Conservation (phyloP, 805 yeast species). For the Wickerhamomyces strasburgensis region DNA sequence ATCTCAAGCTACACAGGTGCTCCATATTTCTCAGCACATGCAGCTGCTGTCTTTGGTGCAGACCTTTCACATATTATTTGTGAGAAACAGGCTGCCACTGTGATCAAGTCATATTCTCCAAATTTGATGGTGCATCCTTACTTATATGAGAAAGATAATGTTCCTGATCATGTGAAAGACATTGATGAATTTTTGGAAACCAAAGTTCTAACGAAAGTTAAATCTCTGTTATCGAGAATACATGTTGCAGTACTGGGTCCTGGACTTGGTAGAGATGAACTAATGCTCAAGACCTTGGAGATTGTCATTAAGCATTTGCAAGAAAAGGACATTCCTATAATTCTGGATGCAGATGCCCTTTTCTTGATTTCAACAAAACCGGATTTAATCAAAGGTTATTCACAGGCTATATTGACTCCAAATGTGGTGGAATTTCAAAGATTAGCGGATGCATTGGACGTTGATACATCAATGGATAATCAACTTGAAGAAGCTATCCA, state of each 20-base stretch:
- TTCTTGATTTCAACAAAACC: constrained; percentile 60
- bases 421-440: constrained; percentile 82
- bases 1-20: constrained; percentile 77
- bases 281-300: constrained; percentile 59
- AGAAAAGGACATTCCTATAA: constrained; percentile 57
- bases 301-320: constrained; percentile 50
- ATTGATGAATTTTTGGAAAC: constrained; percentile 30
- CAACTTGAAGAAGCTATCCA: constrained; percentile 25
- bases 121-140: constrained; percentile 96
- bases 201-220: constrained; percentile 52
- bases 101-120: constrained; percentile 85
- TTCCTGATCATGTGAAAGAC: constrained; percentile 14
- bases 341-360: constrained; percentile 89
- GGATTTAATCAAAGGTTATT: constrained; percentile 46
- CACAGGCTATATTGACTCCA: constrained; percentile 76
- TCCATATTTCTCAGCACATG: constrained; percentile 84
- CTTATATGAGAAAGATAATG: constrained; percentile 41
- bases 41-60: constrained; percentile 79
- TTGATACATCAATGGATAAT: constrained; percentile 17
- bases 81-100: constrained; percentile 68
- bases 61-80: constrained; percentile 91
- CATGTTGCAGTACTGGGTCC: constrained; percentile 90
- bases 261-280: constrained; percentile 80
- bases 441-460: constrained; percentile 45
- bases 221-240: constrained; percentile 51